A percentile compares a stretch with the other conserved stretches of the same genome.
Evolutionary conservation across 148 eudicot species (phyloP).

Genomic region (Chenopodium album): DNA sequence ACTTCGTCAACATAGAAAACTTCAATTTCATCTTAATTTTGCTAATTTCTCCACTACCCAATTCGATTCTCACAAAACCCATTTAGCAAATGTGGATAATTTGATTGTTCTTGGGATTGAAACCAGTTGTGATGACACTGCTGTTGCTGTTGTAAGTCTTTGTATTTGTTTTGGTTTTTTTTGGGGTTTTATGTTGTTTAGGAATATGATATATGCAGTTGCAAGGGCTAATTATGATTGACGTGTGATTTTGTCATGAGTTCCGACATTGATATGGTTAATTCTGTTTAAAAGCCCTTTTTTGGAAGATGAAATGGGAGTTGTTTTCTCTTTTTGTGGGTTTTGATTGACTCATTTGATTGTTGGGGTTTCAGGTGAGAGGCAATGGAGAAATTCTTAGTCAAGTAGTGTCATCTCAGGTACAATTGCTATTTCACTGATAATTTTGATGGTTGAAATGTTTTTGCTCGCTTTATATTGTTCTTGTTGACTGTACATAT

Average conservation of each 20-base stretch:
- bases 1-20: constrained; percentile 10
- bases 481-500: neutral
- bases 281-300: no score
- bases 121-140: constrained; percentile 89
- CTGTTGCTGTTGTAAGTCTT: constrained; percentile 79
- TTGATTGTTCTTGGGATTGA: constrained; percentile 79
- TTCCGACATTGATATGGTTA: no score
- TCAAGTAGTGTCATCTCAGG: constrained; percentile 97
- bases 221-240: no score
- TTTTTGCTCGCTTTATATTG: neutral
- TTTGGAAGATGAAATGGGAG: no score
- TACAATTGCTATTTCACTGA: constrained; percentile 24
- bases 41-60: constrained; percentile 26
- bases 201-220: no score
- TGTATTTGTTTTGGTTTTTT: neutral
- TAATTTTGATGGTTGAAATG: constrained; percentile 7
- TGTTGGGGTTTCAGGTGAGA: constrained; percentile 51
- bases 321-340: neutral
- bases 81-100: constrained; percentile 22
- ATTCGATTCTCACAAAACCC: constrained; percentile 30
- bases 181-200: neutral
- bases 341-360: neutral
- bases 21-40: constrained; percentile 16
- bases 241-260: no score
- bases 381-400: constrained; percentile 91